phyloP scores from a whole-genome alignment of 2,329 filamentous ascomycete genomes.

The Trichoderma guizhouense region DNA sequence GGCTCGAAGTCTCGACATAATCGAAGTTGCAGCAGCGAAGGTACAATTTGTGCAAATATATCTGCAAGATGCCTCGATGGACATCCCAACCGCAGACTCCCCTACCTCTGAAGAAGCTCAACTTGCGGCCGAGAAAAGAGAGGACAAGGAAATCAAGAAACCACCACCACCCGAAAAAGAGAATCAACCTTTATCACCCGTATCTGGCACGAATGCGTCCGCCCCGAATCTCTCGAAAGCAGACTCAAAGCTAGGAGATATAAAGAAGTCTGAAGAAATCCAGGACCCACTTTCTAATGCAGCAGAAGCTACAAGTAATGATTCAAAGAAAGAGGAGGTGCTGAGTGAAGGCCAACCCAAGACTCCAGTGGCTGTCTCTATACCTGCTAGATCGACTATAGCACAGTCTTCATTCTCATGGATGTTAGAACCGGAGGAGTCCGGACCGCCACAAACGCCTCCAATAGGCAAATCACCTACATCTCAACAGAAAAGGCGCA shows the following conservation, averaged over 20 bases:
- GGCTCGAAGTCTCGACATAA: constrained; percentile 47
- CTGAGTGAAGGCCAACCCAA: neutral
- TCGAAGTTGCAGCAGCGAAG: constrained; percentile 60
- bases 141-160: neutral
- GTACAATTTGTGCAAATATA: constrained; percentile 63
- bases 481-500: constrained; percentile 38
- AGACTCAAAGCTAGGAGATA: neutral
- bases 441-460: constrained; percentile 25
- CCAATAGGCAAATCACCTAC: constrained; percentile 31
- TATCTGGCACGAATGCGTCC: neutral
- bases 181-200: neutral
- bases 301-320: neutral
- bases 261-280: neutral
- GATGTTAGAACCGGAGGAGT: constrained; percentile 65
- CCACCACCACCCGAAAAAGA: neutral
- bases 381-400: constrained; percentile 62
- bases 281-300: neutral
- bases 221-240: neutral
- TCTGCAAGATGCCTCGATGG: constrained; percentile 55
- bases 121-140: neutral
- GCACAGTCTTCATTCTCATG: constrained; percentile 75
- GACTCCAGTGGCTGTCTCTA: constrained; percentile 35
- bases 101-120: neutral
- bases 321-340: neutral
- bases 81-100: constrained; percentile 35